Percentiles rank a stretch among this genome's conserved stretches.
These are phyloP conservation scores for Barnettozyma salicaria DNA, from an alignment of 805 yeast genomes.

Conservation along the genomic window DNA sequence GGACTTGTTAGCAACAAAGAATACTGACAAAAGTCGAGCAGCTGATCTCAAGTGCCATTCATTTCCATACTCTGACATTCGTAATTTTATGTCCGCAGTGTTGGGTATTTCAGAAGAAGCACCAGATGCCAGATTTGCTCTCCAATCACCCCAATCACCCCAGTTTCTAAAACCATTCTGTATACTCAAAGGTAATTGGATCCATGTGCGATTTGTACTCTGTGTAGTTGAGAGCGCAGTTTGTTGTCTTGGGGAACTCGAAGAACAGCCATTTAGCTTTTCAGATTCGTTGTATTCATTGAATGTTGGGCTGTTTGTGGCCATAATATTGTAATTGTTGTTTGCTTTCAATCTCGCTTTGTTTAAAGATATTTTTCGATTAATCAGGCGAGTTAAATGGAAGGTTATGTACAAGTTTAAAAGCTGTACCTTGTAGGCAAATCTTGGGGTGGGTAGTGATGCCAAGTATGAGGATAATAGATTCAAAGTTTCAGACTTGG, in stretches of 20 bases:
- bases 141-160: constrained; percentile 14
- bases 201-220: constrained; percentile 3
- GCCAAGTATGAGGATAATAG: constrained; percentile 54
- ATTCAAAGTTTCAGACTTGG: constrained; percentile 34
- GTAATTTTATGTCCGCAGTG: constrained; percentile 30
- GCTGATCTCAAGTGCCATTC: constrained; percentile 81
- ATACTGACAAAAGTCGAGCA: constrained; percentile 48
- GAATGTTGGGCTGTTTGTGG: constrained; percentile 9
- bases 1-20: constrained; percentile 47
- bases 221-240: background rate
- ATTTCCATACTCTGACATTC: constrained; percentile 56
- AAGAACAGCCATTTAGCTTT: constrained; percentile 6
- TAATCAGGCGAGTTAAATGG: constrained; percentile 53
- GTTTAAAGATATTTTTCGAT: constrained; percentile 9
- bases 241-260: too few relatives aligned
- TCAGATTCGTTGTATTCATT: constrained; percentile 11
- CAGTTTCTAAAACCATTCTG: constrained; percentile 12
- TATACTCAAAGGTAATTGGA: constrained; percentile 10
- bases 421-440: constrained; percentile 53
- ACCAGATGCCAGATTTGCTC: background rate
- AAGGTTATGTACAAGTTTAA: constrained; percentile 75
- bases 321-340: background rate
- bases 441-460: constrained; percentile 36
- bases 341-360: background rate
- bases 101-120: constrained; percentile 2